Conservation (phyloP, 768 basidiomycete species). For the Boletus subparvulus region DNA sequence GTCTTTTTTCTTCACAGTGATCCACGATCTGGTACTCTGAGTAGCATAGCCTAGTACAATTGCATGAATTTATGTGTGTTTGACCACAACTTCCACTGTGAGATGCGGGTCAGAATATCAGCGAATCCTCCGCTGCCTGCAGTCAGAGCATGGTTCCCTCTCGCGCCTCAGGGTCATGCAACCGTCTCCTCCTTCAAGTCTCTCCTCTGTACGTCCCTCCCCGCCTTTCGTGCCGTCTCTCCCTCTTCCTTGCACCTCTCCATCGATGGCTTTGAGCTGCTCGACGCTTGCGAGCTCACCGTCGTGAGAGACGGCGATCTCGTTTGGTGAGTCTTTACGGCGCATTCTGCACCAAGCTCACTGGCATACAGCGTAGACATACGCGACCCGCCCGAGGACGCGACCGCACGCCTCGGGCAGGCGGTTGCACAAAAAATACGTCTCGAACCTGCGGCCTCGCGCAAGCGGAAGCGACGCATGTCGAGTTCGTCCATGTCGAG, state of each 20-base stretch:
- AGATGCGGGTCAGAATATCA: slow-evolving; percentile 52
- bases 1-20: slow-evolving; percentile 5
- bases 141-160: slow-evolving; percentile 54
- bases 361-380: slow-evolving; percentile 18
- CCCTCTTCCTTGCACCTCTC: slow-evolving; percentile 16
- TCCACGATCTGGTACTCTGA: background rate
- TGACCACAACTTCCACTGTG: too few species aligned
- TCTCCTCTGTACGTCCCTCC: slow-evolving; percentile 17
- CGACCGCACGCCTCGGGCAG: background rate
- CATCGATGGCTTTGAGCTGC: slow-evolving; percentile 31
- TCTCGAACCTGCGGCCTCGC: background rate
- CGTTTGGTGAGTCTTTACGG: slow-evolving; percentile 19
- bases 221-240: background rate
- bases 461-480: slow-evolving; percentile 29
- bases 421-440: background rate
- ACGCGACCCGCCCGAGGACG: background rate
- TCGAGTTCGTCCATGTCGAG: slow-evolving; percentile 12
- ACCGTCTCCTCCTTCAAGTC: slow-evolving; percentile 21
- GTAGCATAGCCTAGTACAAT: background rate
- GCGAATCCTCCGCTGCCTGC: slow-evolving; percentile 46
- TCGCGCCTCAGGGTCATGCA: slow-evolving; percentile 3
- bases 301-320: slow-evolving; percentile 31
- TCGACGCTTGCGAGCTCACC: slow-evolving; percentile 26
- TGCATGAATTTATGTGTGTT: too few species aligned
- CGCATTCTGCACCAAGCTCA: background rate